Percentiles rank a stretch among this genome's conserved stretches.
These are phyloP conservation scores for Leccinum aurantiacum DNA, from an alignment of 768 basidiomycete species.

Conservation along the genomic window DNA sequence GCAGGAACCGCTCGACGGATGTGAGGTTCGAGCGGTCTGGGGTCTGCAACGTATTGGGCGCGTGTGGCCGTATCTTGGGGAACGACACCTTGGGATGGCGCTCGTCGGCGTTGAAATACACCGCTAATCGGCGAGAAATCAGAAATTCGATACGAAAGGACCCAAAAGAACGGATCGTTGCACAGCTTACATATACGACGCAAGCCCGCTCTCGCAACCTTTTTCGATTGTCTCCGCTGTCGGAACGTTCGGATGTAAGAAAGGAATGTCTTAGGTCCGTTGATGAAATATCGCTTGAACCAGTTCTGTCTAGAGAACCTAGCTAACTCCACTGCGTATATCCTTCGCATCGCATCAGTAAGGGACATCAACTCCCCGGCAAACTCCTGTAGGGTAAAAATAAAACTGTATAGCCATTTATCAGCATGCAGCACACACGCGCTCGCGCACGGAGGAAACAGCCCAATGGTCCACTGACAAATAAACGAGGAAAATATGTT, in stretches of 20 bases:
- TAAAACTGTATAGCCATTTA: constrained; percentile 60
- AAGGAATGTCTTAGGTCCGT: constrained; percentile 25
- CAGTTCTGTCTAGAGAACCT: constrained; percentile 35
- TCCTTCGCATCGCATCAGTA: constrained; percentile 78
- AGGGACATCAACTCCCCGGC: constrained; percentile 78
- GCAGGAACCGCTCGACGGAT: constrained; percentile 60
- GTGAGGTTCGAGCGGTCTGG: constrained; percentile 63
- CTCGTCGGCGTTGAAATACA: constrained; percentile 50
- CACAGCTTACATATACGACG: constrained; percentile 44
- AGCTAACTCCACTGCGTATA: constrained; percentile 66
- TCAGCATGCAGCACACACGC: constrained; percentile 8
- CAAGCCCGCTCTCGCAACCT: constrained; percentile 21
- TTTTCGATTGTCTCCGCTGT: constrained; percentile 16
- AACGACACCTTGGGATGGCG: constrained; percentile 62
- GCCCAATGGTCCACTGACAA: constrained; percentile 59
- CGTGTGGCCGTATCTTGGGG: constrained; percentile 79
- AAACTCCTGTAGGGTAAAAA: constrained; percentile 96
- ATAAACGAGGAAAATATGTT: constrained; percentile 86
- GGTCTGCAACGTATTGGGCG: constrained; percentile 83
- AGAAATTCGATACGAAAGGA: constrained; percentile 8
- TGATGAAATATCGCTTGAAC: constrained; percentile 40
- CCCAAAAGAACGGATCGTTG: not conserved
- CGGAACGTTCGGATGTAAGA: constrained; percentile 21
- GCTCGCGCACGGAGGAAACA: not conserved
- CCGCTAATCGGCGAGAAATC: constrained; percentile 34